Percentiles rank a stretch among this genome's conserved stretches.
These are phyloP conservation scores for Patellifolia procumbens DNA, from an alignment of 179 eudicot species.

Conservation along the genomic window DNA sequence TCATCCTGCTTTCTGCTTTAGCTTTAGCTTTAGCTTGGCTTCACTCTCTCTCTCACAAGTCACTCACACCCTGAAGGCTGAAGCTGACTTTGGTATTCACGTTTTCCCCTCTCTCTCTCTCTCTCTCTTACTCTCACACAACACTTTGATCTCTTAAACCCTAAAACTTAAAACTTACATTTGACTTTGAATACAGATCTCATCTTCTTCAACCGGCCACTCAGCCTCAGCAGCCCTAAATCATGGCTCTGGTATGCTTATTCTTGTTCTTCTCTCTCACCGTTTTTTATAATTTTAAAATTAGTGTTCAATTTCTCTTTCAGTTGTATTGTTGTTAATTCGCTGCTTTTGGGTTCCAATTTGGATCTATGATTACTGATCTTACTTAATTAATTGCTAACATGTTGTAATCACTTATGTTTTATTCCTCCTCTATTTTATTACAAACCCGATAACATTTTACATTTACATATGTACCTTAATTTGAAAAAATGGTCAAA, in stretches of 20 bases:
- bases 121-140: too few species aligned
- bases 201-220: background rate
- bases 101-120: background rate
- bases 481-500: too few species aligned
- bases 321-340: background rate
- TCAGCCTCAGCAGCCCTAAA: background rate
- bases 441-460: too few species aligned
- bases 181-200: slow-evolving; percentile 7
- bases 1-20: background rate
- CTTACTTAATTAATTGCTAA: background rate
- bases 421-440: too few species aligned
- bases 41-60: background rate
- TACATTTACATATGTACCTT: too few species aligned
- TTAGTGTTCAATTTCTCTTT: background rate
- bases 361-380: background rate
- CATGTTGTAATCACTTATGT: background rate
- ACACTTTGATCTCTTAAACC: background rate
- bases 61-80: background rate
- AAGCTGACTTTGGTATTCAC: background rate
- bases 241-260: slow-evolving; percentile 17
- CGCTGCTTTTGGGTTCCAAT: background rate
- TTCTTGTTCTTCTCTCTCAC: background rate
- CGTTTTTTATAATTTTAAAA: background rate
- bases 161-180: background rate
- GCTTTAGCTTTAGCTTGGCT: slow-evolving; percentile 19